Conservation (phyloP, 345 rosid genomes). For the Rhizophora mangle region DNA sequence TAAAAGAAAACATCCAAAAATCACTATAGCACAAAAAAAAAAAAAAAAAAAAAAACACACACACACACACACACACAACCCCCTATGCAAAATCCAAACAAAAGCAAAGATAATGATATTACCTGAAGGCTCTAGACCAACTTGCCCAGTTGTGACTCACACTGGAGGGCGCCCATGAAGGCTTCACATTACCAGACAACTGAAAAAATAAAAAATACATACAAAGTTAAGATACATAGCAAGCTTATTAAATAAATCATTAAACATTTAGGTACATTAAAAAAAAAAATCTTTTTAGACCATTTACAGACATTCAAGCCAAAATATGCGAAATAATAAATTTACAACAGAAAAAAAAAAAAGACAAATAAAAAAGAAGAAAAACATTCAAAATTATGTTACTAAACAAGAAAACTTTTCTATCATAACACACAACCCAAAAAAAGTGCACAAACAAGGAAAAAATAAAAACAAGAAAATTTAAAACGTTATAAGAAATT, state of each 20-base stretch:
- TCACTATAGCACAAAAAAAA: neutral
- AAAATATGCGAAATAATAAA: no score
- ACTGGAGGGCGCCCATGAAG: slow-evolving; percentile 41
- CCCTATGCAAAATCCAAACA: neutral
- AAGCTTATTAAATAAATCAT: neutral
- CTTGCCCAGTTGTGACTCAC: slow-evolving; percentile 48
- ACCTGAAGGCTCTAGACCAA: slow-evolving; percentile 80
- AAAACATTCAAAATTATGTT: no score
- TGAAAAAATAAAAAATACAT: slow-evolving; percentile 18
- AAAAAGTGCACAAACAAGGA: no score
- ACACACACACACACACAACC: neutral
- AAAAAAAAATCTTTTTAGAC: no score
- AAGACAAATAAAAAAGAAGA: no score
- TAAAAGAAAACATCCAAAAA: neutral
- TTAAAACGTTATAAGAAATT: no score
- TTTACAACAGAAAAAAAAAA: no score
- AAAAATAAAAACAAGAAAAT: no score
- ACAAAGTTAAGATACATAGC: neutral
- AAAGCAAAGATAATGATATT: slow-evolving; percentile 4
- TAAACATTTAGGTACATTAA: no score
- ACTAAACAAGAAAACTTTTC: no score
- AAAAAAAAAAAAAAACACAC: neutral
- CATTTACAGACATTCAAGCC: no score
- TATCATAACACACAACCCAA: no score
- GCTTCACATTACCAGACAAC: slow-evolving; percentile 49